These are phyloP conservation scores for Areca catechu DNA, from an alignment of 176 grass and related monocot genomes.

Conservation along the genomic window DNA sequence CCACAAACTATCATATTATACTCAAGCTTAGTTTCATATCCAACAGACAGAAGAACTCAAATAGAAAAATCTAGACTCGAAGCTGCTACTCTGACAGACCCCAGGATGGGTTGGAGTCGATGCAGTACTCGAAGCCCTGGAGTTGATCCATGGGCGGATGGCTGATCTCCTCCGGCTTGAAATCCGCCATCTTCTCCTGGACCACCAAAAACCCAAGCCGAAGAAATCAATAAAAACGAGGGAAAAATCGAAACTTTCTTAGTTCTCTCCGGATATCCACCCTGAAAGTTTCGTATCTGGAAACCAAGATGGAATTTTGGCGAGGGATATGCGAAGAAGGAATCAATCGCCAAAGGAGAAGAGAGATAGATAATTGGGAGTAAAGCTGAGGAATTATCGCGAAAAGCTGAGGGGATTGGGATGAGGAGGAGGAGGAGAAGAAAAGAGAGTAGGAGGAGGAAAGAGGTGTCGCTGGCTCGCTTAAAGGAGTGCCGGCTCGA, in stretches of 20 bases:
- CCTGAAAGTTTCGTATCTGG: too few species aligned
- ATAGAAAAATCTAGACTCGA: too few species aligned
- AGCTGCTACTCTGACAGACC: constrained; percentile 1
- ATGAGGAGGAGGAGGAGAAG: not conserved
- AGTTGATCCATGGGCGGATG: constrained; percentile 21
- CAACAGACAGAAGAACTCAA: too few species aligned
- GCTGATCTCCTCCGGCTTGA: constrained; percentile 47
- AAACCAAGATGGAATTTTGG: too few species aligned
- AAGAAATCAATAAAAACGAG: constrained; percentile 1
- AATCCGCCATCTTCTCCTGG: constrained; percentile 41
- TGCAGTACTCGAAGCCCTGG: constrained; percentile 18
- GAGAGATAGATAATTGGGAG: too few species aligned
- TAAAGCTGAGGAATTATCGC: constrained; percentile 10
- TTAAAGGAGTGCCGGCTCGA: constrained; percentile 3
- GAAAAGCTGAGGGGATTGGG: constrained; percentile 19
- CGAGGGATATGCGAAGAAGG: too few species aligned
- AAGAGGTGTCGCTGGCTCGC: not conserved
- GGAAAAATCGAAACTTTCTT: too few species aligned
- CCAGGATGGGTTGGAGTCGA: constrained; percentile 12
- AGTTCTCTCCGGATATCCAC: too few species aligned
- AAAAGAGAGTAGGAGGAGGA: not conserved
- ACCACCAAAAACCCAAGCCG: not conserved
- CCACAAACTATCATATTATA: too few species aligned
- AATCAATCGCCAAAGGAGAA: too few species aligned
- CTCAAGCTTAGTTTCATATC: too few species aligned